Conservation (phyloP, 345 rosid species). For the Gossypium bickii region DNA sequence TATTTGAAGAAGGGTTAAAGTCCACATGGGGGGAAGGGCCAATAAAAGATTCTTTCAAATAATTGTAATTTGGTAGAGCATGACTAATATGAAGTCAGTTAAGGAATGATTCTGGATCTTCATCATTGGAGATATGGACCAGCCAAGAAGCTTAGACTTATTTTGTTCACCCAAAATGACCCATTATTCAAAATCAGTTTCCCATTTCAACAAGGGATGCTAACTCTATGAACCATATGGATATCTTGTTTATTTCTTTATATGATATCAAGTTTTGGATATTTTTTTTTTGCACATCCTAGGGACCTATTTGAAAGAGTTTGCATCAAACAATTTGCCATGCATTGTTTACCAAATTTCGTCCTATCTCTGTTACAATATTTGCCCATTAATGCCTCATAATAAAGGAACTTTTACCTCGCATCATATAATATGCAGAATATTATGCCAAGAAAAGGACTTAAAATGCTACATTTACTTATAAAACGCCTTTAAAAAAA, state of each 20-base stretch:
- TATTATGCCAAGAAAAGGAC: conserved; percentile 16
- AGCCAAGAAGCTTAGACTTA: conserved; percentile 8
- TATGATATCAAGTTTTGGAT: not conserved
- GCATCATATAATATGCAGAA: not conserved
- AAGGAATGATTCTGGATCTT: conserved; percentile 23
- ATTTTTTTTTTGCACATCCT: no score
- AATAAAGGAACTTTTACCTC: not conserved
- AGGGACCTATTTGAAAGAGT: not conserved
- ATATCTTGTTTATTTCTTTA: conserved; percentile 9
- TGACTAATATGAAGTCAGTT: conserved; percentile 18
- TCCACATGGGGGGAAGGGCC: not conserved
- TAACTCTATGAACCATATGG: conserved; percentile 3
- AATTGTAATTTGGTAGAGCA: conserved; percentile 28
- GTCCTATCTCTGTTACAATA: not conserved
- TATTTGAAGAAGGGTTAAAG: not conserved
- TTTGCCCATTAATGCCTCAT: conserved; percentile 5
- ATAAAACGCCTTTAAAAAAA: no score
- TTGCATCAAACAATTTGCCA: conserved; percentile 2
- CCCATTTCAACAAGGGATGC: not conserved
- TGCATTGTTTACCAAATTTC: not conserved
- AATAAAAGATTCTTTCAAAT: conserved; percentile 25
- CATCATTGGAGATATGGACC: conserved; percentile 22
- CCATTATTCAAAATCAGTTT: conserved; percentile 20
- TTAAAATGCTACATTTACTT: not conserved
- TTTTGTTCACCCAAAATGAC: conserved; percentile 19